These are phyloP conservation scores for Colletotrichum viniferum DNA, from an alignment of 2,329 filamentous ascomycete species.

Conservation along the genomic window DNA sequence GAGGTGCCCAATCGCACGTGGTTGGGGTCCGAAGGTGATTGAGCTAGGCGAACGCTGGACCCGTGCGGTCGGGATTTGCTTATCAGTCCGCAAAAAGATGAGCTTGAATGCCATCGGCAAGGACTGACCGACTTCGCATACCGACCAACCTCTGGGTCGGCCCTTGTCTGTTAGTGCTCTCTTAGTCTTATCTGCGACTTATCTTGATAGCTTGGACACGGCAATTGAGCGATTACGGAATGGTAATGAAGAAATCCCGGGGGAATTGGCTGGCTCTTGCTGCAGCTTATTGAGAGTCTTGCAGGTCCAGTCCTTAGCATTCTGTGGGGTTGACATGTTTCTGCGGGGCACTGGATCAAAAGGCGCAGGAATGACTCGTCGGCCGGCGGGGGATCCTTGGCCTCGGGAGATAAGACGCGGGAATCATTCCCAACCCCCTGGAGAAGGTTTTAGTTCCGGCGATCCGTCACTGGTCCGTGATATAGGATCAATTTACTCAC, in stretches of 20 bases:
- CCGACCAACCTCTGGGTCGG: neutral
- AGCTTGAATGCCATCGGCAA: neutral
- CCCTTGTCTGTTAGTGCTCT: neutral
- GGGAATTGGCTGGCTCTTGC: neutral
- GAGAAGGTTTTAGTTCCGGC: slow-evolving; percentile 16
- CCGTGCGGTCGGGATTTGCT: neutral
- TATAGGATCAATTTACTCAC: neutral
- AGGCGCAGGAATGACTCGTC: slow-evolving; percentile 1
- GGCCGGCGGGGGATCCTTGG: neutral
- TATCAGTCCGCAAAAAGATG: slow-evolving; percentile 1
- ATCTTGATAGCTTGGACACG: neutral
- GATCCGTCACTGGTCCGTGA: neutral
- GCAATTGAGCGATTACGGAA: neutral
- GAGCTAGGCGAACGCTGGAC: neutral
- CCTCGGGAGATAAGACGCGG: slow-evolving; percentile 6
- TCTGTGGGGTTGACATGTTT: slow-evolving; percentile 6
- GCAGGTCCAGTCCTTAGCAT: neutral
- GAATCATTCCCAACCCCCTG: neutral
- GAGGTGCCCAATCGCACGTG: neutral
- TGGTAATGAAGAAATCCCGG: neutral
- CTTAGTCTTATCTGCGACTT: neutral
- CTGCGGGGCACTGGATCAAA: neutral
- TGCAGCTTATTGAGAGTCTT: neutral
- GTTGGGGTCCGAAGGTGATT: neutral
- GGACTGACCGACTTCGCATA: neutral